Conservation (phyloP, 192 early-diverging fungal species). For the Coemansia reversa region DNA sequence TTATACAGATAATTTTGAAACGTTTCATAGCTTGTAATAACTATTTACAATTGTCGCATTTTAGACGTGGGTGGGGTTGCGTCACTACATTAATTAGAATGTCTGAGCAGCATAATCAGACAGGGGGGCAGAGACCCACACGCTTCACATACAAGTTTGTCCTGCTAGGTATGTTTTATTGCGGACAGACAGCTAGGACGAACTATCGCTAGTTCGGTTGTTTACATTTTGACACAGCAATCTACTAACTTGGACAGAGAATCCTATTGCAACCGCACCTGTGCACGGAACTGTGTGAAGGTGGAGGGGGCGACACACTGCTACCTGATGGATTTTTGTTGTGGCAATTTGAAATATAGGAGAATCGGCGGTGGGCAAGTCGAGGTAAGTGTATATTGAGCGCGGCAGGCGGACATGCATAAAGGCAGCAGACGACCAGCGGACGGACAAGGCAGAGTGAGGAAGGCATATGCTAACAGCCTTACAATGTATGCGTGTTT, state of each 20-base stretch:
- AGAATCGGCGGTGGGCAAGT: conserved; percentile 96
- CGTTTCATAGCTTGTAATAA: not conserved
- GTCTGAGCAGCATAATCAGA: conserved; percentile 7
- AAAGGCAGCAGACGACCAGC: not conserved
- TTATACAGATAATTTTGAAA: not conserved
- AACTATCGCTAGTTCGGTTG: not conserved
- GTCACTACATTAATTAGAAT: conserved; percentile 5
- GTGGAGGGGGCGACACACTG: not conserved
- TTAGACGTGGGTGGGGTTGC: not conserved
- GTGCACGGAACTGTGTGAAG: not conserved
- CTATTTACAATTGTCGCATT: not conserved
- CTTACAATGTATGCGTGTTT: not conserved
- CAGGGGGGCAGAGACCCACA: conserved; percentile 51
- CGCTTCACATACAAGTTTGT: conserved; percentile 94
- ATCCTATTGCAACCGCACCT: not conserved
- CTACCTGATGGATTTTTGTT: not conserved
- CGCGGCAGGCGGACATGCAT: not conserved
- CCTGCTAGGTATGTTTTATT: conserved; percentile 68
- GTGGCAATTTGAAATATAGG: conserved; percentile 44
- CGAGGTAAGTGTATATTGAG: conserved; percentile 57
- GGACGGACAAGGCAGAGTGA: not conserved
- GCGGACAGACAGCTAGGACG: not conserved
- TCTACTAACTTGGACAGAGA: not conserved
- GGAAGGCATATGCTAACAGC: not conserved
- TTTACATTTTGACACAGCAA: not conserved